These are phyloP conservation scores for Juglanconis juglandina DNA, from an alignment of 2,329 filamentous ascomycete species.

Conservation along the genomic window DNA sequence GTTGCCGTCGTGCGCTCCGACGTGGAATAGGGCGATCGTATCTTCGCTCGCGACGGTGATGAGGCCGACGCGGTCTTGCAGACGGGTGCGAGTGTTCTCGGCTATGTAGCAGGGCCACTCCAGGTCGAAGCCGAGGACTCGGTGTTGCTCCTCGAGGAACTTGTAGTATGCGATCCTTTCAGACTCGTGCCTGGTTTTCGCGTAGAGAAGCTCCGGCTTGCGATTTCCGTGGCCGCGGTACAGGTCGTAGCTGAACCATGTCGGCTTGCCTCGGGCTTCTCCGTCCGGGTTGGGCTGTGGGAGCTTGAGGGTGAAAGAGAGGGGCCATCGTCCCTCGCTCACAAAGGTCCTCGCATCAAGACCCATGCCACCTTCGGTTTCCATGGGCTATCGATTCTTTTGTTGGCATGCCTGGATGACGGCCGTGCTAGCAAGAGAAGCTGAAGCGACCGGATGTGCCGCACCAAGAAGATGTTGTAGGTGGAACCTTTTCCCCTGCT, in stretches of 20 bases:
- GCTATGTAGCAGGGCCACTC: slow-evolving; percentile 4
- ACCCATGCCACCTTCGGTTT: background rate
- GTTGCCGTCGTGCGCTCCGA: slow-evolving; percentile 16
- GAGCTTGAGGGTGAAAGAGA: background rate
- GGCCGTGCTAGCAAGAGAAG: too few species aligned
- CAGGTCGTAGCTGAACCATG: slow-evolving; percentile 1
- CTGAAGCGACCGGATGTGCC: too few species aligned
- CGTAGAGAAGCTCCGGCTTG: slow-evolving; percentile 1
- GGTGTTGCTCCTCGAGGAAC: background rate
- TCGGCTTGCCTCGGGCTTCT: background rate
- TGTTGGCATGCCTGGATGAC: background rate
- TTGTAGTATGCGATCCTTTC: background rate
- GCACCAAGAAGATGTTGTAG: too few species aligned
- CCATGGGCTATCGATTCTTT: background rate
- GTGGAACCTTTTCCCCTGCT: too few species aligned
- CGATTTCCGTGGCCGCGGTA: background rate
- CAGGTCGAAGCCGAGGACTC: slow-evolving; percentile 1
- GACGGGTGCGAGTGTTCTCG: background rate
- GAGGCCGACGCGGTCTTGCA: background rate
- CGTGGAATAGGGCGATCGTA: slow-evolving; percentile 1
- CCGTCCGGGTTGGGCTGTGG: background rate
- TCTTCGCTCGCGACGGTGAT: slow-evolving; percentile 3
- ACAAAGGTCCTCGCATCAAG: background rate
- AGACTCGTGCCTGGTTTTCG: background rate
- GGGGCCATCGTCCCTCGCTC: background rate